phyloP scores from a whole-genome alignment of 140 eudicot genomes.

The Cichorium intybus region DNA sequence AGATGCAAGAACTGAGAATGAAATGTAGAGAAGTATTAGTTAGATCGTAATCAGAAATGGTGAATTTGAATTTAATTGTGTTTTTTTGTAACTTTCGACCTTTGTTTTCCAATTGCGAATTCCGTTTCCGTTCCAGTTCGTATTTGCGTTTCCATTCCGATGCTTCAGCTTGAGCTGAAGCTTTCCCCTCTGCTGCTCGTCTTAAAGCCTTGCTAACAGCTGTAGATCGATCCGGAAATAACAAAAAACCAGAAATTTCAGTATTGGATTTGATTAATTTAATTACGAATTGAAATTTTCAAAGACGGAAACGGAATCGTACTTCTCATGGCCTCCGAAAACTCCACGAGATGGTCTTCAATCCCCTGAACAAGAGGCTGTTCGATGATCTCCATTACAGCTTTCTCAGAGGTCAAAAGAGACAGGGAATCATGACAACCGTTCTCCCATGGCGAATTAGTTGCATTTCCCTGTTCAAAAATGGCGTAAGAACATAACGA shows the following conservation, averaged over 20 bases:
- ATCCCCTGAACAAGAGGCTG: slow-evolving; percentile 70
- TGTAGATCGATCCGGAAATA: slow-evolving; percentile 19
- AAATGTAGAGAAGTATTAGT: neutral
- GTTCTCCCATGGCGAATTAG: slow-evolving; percentile 42
- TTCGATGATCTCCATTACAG: slow-evolving; percentile 59
- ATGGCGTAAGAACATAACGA: neutral
- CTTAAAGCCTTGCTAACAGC: slow-evolving; percentile 79
- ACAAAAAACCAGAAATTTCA: neutral
- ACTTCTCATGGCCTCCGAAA: slow-evolving; percentile 89
- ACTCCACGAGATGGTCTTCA: slow-evolving; percentile 79
- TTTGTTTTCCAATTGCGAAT: slow-evolving; percentile 60
- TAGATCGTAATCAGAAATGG: neutral
- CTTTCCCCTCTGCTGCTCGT: slow-evolving; percentile 79
- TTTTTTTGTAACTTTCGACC: slow-evolving; percentile 29
- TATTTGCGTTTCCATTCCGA: slow-evolving; percentile 89
- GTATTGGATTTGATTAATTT: neutral
- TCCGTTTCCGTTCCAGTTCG: slow-evolving; percentile 61
- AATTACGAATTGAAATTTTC: neutral
- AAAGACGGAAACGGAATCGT: slow-evolving; percentile 15
- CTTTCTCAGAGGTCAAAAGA: slow-evolving; percentile 49
- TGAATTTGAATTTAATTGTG: neutral
- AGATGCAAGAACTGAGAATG: slow-evolving; percentile 32
- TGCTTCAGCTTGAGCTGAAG: slow-evolving; percentile 88
- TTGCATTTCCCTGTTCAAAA: slow-evolving; percentile 39
- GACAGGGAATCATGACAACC: slow-evolving; percentile 47